These are phyloP conservation scores for Acanthamoeba royreba DNA, from an alignment of 208 protist genomes.

Conservation along the genomic window DNA sequence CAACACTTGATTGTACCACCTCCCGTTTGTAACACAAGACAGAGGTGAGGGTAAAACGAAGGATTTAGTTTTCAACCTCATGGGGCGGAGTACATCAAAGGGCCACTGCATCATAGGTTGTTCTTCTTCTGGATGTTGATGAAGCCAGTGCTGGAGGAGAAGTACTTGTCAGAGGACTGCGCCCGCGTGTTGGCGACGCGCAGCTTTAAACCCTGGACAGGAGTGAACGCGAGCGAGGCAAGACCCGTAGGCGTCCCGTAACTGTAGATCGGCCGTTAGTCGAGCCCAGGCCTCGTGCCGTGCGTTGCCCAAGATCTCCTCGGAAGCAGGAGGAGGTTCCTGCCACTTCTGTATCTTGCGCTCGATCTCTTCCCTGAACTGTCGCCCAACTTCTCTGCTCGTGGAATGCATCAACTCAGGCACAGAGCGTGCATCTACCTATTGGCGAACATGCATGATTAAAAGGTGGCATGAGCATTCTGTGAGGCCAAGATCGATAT, in stretches of 20 bases:
- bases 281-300: slow-evolving; percentile 51
- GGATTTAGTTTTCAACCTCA: too few relatives aligned
- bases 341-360: slow-evolving; percentile 76
- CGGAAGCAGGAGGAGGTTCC: slow-evolving; percentile 72
- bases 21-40: too few relatives aligned
- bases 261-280: neutral
- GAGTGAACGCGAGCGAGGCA: slow-evolving; percentile 60
- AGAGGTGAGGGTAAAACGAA: too few relatives aligned
- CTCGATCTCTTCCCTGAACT: slow-evolving; percentile 63
- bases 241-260: slow-evolving; percentile 5
- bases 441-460: too few relatives aligned
- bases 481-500: too few relatives aligned
- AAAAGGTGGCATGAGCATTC: too few relatives aligned
- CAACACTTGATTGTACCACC: too few relatives aligned
- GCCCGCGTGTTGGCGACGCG: neutral
- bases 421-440: slow-evolving; percentile 63
- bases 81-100: too few relatives aligned
- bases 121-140: neutral
- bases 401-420: slow-evolving; percentile 64
- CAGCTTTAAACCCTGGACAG: slow-evolving; percentile 58
- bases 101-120: neutral
- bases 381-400: slow-evolving; percentile 37
- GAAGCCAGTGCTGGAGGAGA: neutral
- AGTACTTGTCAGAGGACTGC: neutral
- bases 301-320: slow-evolving; percentile 62